Evolutionary conservation across 1,284 basidiomycete species (phyloP).

Genomic region (Pseudozyma flocculosa): DNA sequence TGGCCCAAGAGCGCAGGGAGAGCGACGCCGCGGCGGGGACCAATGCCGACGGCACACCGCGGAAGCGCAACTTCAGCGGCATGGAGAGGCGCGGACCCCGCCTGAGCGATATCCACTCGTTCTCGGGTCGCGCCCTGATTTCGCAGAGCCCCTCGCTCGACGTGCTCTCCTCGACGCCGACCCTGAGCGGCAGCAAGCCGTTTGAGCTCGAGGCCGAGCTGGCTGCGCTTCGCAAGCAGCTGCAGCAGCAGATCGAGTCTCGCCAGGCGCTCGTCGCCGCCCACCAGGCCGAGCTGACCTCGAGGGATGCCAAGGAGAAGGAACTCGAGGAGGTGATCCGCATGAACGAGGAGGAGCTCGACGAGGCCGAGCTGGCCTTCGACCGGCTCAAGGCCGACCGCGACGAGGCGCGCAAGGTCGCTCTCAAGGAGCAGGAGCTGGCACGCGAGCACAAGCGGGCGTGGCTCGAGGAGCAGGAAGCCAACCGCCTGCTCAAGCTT

Average conservation of each 20-base stretch:
- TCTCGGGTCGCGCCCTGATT: neutral
- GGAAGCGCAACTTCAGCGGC: neutral
- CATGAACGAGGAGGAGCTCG: constrained; percentile 31
- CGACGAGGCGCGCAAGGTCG: constrained; percentile 32
- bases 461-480: constrained; percentile 33
- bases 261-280: constrained; percentile 11
- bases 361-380: constrained; percentile 29
- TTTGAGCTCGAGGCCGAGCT: constrained; percentile 49
- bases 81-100: constrained; percentile 33
- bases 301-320: constrained; percentile 16
- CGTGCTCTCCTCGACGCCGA: neutral
- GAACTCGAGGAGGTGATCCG: constrained; percentile 30
- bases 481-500: constrained; percentile 29
- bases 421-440: constrained; percentile 30
- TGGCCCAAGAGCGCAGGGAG: constrained; percentile 19
- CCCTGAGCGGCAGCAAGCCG: constrained; percentile 21
- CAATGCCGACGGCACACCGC: neutral
- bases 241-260: constrained; percentile 25
- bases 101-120: constrained; percentile 37
- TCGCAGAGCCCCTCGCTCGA: neutral
- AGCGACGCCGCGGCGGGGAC: neutral
- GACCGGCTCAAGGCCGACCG: constrained; percentile 30
- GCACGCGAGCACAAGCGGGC: constrained; percentile 20
- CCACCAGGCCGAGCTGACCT: constrained; percentile 17
- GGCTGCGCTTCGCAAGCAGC: constrained; percentile 28